phyloP scores from a whole-genome alignment of 805 yeast species.

The Lipomyces starkeyi region DNA sequence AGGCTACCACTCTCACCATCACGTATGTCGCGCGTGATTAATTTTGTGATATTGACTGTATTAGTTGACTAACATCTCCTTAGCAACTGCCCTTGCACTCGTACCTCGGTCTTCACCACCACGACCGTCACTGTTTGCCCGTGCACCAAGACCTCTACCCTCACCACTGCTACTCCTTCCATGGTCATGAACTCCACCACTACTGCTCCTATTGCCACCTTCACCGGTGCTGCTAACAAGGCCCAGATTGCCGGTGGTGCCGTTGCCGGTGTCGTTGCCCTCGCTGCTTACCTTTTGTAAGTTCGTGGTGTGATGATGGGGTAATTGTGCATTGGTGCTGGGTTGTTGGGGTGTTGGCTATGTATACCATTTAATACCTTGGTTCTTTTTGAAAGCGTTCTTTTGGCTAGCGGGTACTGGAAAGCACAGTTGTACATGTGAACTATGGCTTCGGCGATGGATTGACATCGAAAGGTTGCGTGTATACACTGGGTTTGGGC shows the following conservation, averaged over 20 bases:
- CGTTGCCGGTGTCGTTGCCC: slow-evolving; percentile 58
- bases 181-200: slow-evolving; percentile 38
- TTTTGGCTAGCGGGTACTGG: background rate
- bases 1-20: slow-evolving; percentile 80
- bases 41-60: background rate
- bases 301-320: background rate
- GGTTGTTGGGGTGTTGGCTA: background rate
- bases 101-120: slow-evolving; percentile 50
- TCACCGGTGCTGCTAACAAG: slow-evolving; percentile 42
- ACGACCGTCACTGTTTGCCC: slow-evolving; percentile 46
- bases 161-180: slow-evolving; percentile 40
- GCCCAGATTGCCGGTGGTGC: slow-evolving; percentile 49
- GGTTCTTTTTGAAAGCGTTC: background rate
- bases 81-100: slow-evolving; percentile 79
- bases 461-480: background rate
- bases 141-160: slow-evolving; percentile 26
- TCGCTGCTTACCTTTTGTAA: slow-evolving; percentile 42
- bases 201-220: slow-evolving; percentile 38
- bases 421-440: background rate
- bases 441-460: background rate
- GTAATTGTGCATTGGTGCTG: background rate
- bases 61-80: background rate
- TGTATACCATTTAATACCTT: slow-evolving; percentile 3
- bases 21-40: slow-evolving; percentile 48
- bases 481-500: background rate